A percentile compares a stretch with the other conserved stretches of the same genome.
Conservation (phyloP, 805 yeast species). For the Cyberlindnera galapagoensis region DNA sequence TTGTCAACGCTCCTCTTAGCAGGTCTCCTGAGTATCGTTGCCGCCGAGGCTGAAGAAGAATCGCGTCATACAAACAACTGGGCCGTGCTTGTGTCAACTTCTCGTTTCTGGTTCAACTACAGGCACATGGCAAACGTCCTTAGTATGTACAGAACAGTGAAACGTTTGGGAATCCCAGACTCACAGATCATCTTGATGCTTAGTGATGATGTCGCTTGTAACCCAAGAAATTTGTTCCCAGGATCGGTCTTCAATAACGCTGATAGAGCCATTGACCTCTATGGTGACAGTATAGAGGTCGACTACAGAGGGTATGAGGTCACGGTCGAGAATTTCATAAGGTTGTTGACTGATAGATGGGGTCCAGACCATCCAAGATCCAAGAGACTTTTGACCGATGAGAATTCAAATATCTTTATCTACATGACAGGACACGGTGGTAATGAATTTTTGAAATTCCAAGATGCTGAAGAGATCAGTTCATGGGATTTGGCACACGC, state of each 20-base stretch:
- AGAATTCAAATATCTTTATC: constrained; percentile 86
- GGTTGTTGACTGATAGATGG: constrained; percentile 93
- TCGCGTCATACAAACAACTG: constrained; percentile 57
- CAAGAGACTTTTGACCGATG: constrained; percentile 86
- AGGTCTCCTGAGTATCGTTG: constrained; percentile 1
- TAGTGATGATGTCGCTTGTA: constrained; percentile 96
- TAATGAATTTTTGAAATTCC: constrained; percentile 92
- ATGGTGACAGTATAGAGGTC: constrained; percentile 92
- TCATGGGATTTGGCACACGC: constrained; percentile 96
- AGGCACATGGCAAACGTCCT: constrained; percentile 96
- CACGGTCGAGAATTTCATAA: constrained; percentile 92
- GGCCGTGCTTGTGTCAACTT: constrained; percentile 91
- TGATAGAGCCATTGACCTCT: constrained; percentile 85
- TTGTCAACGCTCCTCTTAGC: too few relatives aligned
- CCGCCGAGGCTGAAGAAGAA: constrained; percentile 3
- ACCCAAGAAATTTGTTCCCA: constrained; percentile 91
- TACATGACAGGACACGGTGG: constrained; percentile 99
- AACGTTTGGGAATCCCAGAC: constrained; percentile 94
- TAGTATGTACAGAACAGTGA: constrained; percentile 92
- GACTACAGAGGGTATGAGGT: constrained; percentile 98
- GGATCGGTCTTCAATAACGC: constrained; percentile 94
- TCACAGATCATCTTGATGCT: constrained; percentile 94
- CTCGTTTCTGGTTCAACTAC: constrained; percentile 97
- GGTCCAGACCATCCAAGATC: constrained; percentile 90
- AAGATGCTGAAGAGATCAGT: constrained; percentile 96